Percentiles rank a stretch among this genome's conserved stretches.
Evolutionary conservation across 352 stramenopile genomes (phyloP).

Genomic region (Thraustochytrium striatum): DNA sequence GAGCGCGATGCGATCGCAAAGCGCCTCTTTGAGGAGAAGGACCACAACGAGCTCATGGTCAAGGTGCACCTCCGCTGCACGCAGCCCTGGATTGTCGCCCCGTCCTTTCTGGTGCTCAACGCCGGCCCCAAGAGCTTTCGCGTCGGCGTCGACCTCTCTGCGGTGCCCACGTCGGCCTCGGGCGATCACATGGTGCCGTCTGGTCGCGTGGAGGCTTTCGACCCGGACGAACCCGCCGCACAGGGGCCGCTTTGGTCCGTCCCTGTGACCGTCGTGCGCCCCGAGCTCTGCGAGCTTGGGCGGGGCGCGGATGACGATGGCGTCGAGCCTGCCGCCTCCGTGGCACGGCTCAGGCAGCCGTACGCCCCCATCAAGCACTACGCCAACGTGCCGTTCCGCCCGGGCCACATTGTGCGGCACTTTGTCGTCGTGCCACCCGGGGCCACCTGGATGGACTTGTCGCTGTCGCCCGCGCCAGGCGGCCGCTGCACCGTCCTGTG

Average conservation of each 20-base stretch:
- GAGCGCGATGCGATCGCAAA: conserved; percentile 28
- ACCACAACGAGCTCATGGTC: conserved; percentile 80
- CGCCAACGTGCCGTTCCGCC: conserved; percentile 14
- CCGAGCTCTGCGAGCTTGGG: conserved; percentile 56
- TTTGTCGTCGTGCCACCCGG: conserved; percentile 72
- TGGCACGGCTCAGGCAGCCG: neutral
- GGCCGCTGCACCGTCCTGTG: neutral
- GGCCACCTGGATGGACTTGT: conserved; percentile 77
- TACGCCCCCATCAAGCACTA: conserved; percentile 11
- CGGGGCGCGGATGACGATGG: conserved; percentile 57
- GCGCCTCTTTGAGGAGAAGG: conserved; percentile 60
- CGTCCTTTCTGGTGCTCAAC: conserved; percentile 76
- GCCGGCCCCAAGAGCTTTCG: conserved; percentile 57
- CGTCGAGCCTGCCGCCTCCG: conserved; percentile 59
- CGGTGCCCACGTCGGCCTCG: conserved; percentile 6
- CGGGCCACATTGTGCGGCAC: conserved; percentile 67
- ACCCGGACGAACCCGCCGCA: conserved; percentile 56
- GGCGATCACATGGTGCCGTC: conserved; percentile 30
- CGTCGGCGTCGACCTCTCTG: neutral
- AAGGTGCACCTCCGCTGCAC: conserved; percentile 72
- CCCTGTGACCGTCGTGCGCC: conserved; percentile 80
- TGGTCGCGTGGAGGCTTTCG: conserved; percentile 9
- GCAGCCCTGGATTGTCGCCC: conserved; percentile 76
- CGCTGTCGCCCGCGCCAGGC: conserved; percentile 58
- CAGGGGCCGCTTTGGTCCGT: conserved; percentile 77